These are phyloP conservation scores for Ensete ventricosum DNA, from an alignment of 176 grass and related monocot genomes.

Conservation along the genomic window DNA sequence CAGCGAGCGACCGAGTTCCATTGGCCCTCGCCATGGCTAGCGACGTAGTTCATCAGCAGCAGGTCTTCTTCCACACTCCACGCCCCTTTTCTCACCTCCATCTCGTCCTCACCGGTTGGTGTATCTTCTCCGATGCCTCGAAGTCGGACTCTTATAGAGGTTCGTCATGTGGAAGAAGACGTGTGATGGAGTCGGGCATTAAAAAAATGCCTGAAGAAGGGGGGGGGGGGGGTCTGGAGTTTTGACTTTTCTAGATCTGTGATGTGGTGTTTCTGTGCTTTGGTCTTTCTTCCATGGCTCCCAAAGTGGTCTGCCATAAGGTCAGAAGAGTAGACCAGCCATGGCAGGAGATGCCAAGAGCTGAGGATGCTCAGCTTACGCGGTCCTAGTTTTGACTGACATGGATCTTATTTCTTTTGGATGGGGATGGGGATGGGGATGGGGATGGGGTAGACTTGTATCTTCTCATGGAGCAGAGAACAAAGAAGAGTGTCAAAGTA, in stretches of 20 bases:
- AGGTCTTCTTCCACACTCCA: constrained; percentile 4
- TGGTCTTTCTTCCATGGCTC: neutral
- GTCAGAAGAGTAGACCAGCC: neutral
- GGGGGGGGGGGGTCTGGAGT: neutral
- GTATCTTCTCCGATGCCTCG: neutral
- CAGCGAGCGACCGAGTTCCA: constrained; percentile 2
- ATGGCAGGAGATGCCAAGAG: neutral
- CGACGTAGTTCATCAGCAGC: constrained; percentile 5
- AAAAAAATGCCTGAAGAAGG: neutral
- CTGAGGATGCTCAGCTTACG: neutral
- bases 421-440: neutral
- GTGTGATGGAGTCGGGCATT: neutral
- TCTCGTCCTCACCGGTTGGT: neutral
- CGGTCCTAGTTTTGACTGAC: constrained; percentile 1
- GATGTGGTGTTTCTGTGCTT: neutral
- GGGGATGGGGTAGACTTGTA: neutral
- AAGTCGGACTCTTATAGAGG: neutral
- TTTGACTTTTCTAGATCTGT: neutral
- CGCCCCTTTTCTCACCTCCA: neutral
- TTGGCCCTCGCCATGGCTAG: neutral
- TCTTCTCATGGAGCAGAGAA: neutral
- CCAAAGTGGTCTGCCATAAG: neutral
- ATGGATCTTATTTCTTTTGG: too few relatives aligned
- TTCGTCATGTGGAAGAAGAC: neutral
- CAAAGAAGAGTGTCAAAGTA: neutral